Percentiles rank a stretch among this genome's conserved stretches.
phyloP scores from a whole-genome alignment of 1,139 yeast genomes.

The Kazachstania sp. region DNA sequence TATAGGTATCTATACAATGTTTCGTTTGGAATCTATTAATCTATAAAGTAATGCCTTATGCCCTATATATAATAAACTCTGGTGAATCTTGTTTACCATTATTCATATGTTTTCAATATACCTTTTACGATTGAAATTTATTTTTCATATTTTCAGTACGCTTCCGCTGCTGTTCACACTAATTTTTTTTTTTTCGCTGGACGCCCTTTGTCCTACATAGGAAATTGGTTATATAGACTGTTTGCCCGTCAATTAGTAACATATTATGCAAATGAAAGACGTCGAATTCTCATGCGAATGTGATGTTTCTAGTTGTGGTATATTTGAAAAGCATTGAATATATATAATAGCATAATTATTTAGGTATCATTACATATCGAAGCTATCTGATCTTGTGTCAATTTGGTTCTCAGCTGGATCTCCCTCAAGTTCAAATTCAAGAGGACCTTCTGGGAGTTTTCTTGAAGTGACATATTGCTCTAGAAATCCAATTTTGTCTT shows the following conservation, averaged over 20 bases:
- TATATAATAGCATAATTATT: not conserved
- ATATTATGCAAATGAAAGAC: no score
- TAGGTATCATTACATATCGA: constrained; percentile 3
- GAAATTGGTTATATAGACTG: no score
- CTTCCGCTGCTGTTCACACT: not conserved
- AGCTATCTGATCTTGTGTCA: constrained; percentile 1
- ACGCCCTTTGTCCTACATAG: no score
- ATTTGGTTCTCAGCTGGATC: not conserved
- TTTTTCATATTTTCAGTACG: not conserved
- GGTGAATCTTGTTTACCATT: not conserved
- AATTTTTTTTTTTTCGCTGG: no score
- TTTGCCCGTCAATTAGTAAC: no score
- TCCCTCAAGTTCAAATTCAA: constrained; percentile 10
- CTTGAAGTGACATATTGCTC: constrained; percentile 1
- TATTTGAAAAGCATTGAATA: no score
- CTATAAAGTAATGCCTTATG: no score
- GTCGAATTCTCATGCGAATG: no score
- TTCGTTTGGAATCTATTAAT: no score
- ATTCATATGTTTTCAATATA: not conserved
- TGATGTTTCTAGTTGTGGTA: no score
- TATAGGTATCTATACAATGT: no score
- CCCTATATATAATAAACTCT: no score
- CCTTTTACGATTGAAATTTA: not conserved
- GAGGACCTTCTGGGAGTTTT: not conserved
- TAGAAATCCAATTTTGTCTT: not conserved